Conservation (phyloP, 106 monocot species). For the Dendrobium officinale region DNA sequence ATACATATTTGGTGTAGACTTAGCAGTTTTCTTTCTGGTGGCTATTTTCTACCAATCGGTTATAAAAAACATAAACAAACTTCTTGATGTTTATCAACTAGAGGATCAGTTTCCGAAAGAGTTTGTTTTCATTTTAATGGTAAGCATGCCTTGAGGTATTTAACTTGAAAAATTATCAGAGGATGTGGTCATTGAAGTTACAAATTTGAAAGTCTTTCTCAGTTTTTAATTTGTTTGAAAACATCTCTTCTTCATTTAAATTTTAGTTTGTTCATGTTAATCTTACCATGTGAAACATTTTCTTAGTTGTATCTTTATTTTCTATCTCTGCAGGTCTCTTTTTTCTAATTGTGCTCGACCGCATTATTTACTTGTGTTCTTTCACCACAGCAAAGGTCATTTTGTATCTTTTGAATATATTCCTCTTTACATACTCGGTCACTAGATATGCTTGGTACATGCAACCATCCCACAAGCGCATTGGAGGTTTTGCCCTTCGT, state of each 20-base stretch:
- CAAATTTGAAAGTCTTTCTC: neutral
- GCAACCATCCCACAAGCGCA: constrained; percentile 47
- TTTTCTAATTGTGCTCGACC: constrained; percentile 94
- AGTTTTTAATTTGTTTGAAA: neutral
- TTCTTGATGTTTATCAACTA: constrained; percentile 94
- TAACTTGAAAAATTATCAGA: neutral
- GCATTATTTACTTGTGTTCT: constrained; percentile 87
- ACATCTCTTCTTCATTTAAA: neutral
- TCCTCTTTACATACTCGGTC: constrained; percentile 89
- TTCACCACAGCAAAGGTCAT: constrained; percentile 71
- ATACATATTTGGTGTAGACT: constrained; percentile 93
- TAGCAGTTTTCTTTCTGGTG: constrained; percentile 92
- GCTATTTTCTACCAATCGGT: constrained; percentile 94
- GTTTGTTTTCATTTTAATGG: constrained; percentile 96
- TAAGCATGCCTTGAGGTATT: constrained; percentile 19
- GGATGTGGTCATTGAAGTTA: neutral
- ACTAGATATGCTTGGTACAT: constrained; percentile 89
- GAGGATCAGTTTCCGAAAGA: constrained; percentile 98
- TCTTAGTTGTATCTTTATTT: neutral
- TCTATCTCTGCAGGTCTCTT: constrained; percentile 58
- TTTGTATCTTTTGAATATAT: constrained; percentile 81
- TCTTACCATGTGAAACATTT: neutral
- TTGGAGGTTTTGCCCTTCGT: constrained; percentile 58
- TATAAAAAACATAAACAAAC: constrained; percentile 87
- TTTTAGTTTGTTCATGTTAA: neutral